Percentiles rank a stretch among this genome's conserved stretches.
Evolutionary conservation across 2,329 filamentous ascomycete genomes (phyloP).

Genomic region (Diaporthe caulivora): DNA sequence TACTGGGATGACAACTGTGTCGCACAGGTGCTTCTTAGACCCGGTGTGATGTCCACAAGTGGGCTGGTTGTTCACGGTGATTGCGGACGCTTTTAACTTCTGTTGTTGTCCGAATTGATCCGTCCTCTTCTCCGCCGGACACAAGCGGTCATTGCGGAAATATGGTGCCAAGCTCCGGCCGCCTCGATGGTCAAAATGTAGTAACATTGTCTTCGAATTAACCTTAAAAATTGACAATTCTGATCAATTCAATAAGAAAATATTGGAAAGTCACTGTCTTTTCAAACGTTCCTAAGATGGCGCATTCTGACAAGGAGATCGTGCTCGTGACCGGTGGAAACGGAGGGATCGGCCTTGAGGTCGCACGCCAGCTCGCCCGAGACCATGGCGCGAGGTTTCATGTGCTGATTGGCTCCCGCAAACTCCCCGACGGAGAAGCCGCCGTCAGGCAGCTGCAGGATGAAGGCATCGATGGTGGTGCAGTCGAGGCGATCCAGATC

Average conservation of each 20-base stretch:
- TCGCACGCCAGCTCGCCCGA: not conserved
- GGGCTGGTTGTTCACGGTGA: not conserved
- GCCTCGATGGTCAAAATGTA: not conserved
- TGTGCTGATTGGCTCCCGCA: conserved; percentile 21
- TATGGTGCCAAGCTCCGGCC: not conserved
- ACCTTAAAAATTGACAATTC: not conserved
- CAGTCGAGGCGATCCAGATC: conserved; percentile 14
- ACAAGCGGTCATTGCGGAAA: not conserved
- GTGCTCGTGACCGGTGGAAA: conserved; percentile 18
- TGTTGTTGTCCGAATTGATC: not conserved
- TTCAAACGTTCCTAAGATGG: not conserved
- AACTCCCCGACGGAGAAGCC: not conserved
- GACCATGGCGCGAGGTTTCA: conserved; percentile 16
- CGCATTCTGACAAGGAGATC: not conserved
- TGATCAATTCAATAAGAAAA: not conserved
- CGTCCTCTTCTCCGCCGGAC: not conserved
- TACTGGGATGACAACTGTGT: not conserved
- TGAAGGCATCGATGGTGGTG: not conserved
- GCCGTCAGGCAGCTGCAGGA: not conserved
- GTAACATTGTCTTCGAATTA: not conserved
- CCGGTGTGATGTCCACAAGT: not conserved
- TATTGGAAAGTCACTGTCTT: not conserved
- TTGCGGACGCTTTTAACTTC: not conserved
- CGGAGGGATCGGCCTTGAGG: conserved; percentile 16
- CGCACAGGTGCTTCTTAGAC: not conserved